These are phyloP conservation scores for Eucalyptus regnans DNA, from an alignment of 345 rosid species.

Conservation along the genomic window DNA sequence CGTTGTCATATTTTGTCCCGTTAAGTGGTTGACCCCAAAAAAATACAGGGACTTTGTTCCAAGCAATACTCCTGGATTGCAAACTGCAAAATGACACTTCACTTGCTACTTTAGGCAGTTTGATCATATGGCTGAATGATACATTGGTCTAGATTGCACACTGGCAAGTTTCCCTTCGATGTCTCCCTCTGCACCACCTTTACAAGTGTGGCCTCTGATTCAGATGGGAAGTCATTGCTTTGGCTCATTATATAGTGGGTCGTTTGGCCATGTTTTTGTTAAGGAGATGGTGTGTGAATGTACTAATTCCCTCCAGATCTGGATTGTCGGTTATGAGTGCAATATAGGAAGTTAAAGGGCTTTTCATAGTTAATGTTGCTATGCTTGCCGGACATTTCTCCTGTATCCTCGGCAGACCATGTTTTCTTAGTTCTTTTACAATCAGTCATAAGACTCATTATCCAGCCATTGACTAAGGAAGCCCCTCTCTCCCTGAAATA, in stretches of 20 bases:
- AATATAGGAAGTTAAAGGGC: background rate
- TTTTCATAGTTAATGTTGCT: background rate
- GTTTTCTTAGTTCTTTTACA: background rate
- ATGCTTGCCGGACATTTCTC: background rate
- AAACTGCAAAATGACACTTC: background rate
- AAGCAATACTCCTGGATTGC: background rate
- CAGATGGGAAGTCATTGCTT: background rate
- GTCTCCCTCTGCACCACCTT: background rate
- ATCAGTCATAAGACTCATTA: background rate
- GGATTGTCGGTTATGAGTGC: background rate
- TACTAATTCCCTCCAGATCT: background rate
- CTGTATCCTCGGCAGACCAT: background rate
- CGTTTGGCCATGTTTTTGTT: background rate
- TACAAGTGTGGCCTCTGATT: background rate
- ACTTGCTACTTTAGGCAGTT: background rate
- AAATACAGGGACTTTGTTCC: background rate
- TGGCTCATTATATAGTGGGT: background rate
- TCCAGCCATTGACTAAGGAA: background rate
- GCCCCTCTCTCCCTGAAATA: background rate
- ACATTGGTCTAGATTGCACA: background rate
- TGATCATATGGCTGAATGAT: background rate
- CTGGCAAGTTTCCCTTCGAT: background rate
- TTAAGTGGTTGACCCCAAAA: background rate
- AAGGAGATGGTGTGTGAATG: background rate
- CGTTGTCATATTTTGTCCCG: background rate